phyloP scores from a whole-genome alignment of 2,329 filamentous ascomycete species.

The Botrytis deweyae region DNA sequence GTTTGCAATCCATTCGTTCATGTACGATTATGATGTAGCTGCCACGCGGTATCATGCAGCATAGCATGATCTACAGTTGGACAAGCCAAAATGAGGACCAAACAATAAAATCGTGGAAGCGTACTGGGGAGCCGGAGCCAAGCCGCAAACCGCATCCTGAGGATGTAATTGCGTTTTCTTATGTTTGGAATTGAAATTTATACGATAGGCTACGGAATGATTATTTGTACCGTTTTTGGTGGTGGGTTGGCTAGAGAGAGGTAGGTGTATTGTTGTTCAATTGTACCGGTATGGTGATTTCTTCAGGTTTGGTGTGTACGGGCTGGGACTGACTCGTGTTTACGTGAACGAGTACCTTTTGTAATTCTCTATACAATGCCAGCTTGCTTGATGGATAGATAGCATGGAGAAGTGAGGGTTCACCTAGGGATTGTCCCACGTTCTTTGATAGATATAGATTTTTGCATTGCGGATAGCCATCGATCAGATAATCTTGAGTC shows the following conservation, averaged over 20 bases:
- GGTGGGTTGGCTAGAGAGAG: background rate
- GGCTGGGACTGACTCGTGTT: background rate
- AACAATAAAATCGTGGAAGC: background rate
- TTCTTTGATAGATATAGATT: background rate
- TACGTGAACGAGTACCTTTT: background rate
- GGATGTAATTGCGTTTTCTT: background rate
- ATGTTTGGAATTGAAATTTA: background rate
- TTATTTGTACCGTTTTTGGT: background rate
- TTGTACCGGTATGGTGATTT: background rate
- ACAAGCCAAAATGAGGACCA: background rate
- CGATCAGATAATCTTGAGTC: background rate
- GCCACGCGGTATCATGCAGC: slow-evolving; percentile 1
- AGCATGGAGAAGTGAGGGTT: slow-evolving; percentile 7
- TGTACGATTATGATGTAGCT: background rate
- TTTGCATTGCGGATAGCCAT: background rate
- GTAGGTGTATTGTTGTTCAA: background rate
- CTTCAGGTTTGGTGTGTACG: background rate
- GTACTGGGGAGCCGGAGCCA: background rate
- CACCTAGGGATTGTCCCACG: background rate
- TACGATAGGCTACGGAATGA: background rate
- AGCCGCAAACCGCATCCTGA: background rate
- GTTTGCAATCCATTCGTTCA: background rate
- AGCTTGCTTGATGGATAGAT: background rate
- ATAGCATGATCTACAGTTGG: background rate
- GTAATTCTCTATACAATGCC: background rate